A percentile compares a stretch with the other conserved stretches of the same genome.
Evolutionary conservation across 306 rosid species (phyloP).

Genomic region (Erythrophleum fordii): DNA sequence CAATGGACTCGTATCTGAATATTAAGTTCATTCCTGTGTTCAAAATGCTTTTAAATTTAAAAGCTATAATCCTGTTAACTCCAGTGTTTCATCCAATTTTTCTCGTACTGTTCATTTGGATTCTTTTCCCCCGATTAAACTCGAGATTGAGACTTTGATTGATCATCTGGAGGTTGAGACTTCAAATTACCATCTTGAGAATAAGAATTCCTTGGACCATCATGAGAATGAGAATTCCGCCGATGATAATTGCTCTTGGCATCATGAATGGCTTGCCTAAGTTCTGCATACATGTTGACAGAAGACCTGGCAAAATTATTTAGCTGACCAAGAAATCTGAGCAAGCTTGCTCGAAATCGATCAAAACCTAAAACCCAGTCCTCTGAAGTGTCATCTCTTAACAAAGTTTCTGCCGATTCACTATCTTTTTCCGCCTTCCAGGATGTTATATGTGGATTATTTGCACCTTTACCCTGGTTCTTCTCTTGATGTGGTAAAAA

Average conservation of each 20-base stretch:
- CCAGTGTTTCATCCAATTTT: constrained; percentile 2
- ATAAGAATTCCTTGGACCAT: constrained; percentile 34
- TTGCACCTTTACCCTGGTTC: constrained; percentile 57
- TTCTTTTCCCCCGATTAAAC: constrained; percentile 32
- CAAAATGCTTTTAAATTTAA: constrained; percentile 3
- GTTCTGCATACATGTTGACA: constrained; percentile 59
- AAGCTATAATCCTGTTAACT: constrained; percentile 1
- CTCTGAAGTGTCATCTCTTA: constrained; percentile 58
- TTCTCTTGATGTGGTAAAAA: constrained; percentile 80
- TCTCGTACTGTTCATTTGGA: constrained; percentile 5
- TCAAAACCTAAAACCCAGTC: constrained; percentile 67
- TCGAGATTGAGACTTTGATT: constrained; percentile 43
- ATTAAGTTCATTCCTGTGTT: constrained; percentile 14
- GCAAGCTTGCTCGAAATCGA: constrained; percentile 62
- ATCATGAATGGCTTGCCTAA: constrained; percentile 48
- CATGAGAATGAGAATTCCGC: constrained; percentile 48
- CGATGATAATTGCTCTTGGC: constrained; percentile 43
- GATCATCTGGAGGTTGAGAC: constrained; percentile 48
- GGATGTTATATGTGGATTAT: constrained; percentile 34
- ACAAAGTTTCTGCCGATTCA: constrained; percentile 52
- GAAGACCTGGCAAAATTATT: constrained; percentile 66
- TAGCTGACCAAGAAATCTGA: constrained; percentile 57
- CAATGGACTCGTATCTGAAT: constrained; percentile 37
- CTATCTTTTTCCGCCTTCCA: constrained; percentile 49
- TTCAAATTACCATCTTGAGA: constrained; percentile 33